Base-by-base conservation (phyloP, 2,329 filamentous ascomycete genomes). In the Penicillium sp. region DNA sequence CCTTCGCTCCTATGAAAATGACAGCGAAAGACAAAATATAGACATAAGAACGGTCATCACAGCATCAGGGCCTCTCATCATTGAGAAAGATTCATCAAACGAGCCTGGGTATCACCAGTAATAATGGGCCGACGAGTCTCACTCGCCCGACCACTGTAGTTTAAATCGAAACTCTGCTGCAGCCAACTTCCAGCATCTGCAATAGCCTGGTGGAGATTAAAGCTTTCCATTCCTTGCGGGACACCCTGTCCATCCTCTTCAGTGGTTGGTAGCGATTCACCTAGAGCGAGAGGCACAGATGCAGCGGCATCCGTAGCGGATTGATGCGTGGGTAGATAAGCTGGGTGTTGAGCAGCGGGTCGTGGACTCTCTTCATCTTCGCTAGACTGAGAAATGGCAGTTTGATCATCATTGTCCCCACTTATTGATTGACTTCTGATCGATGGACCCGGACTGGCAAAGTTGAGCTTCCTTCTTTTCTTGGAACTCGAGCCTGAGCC, bases 131-230 rank as follows among this genome's bases (percentile, higher is more conserved):
- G 30, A 22, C 13, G 38, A 19, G 44, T 39, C 30, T 52, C 57
- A 28, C 49, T 57, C 36, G 52, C 49, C 6, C 55, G 49, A 34
- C 53, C 54, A 35, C 63, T 50, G 6, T 74, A 68, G 42, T 64
- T 66, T 46, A 71, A 61, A 50, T 75, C 71, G 55, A 72, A 75
- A 49, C 68, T 73, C 42, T 73, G 64, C 31, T 67, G 68, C n/a
- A 76, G 57, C 64, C 71, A 75, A 52, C 70, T 75, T 4, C 72
- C 72, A 9, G 72, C 63, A 47, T 75, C 73, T 5, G 68, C 68
- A n/a, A 76, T 73, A 1, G 71, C 72, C 55, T 72, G 68, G 36
- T 64, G 70, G 4, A 75, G 64, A 47, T 74, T 67, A 42, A 75
- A 75, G n/a, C 62, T 65, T 9, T 72, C 68, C 10, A 55, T 49